These are phyloP conservation scores for Apiospora kogelbergensis DNA, from an alignment of 2,329 filamentous ascomycete species.

Conservation along the genomic window DNA sequence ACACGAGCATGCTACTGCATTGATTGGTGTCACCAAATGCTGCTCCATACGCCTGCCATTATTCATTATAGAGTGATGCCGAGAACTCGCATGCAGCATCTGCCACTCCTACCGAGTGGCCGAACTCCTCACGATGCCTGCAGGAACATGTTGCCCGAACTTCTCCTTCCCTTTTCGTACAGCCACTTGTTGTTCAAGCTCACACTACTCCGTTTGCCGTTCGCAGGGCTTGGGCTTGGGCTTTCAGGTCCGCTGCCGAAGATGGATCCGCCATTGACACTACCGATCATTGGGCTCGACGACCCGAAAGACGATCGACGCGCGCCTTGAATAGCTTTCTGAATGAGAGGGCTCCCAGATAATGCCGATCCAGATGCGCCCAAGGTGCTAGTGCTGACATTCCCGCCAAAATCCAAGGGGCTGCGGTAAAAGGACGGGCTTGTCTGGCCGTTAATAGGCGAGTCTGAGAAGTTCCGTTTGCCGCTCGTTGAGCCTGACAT, in stretches of 20 bases:
- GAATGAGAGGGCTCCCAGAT: constrained; percentile 56
- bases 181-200: constrained; percentile 91
- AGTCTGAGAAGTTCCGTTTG: constrained; percentile 55
- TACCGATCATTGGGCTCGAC: constrained; percentile 54
- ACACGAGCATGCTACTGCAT: neutral
- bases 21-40: neutral
- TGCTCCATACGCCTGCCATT: neutral
- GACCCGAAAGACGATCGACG: constrained; percentile 62
- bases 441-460: constrained; percentile 51
- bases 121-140: constrained; percentile 18
- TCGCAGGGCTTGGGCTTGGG: constrained; percentile 64
- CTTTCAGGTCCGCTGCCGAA: constrained; percentile 62
- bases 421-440: constrained; percentile 38
- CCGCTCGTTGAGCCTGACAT: constrained; percentile 62
- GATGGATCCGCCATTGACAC: constrained; percentile 45
- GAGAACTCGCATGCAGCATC: neutral
- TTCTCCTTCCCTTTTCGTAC: constrained; percentile 75
- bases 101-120: neutral
- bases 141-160: constrained; percentile 44
- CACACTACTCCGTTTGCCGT: constrained; percentile 69
- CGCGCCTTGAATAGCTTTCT: constrained; percentile 61
- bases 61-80: neutral
- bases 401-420: constrained; percentile 32
- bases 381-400: constrained; percentile 22
- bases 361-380: constrained; percentile 40